Evolutionary conservation across 2,329 filamentous ascomycete species (phyloP).

Genomic region (Fusarium sp.): DNA sequence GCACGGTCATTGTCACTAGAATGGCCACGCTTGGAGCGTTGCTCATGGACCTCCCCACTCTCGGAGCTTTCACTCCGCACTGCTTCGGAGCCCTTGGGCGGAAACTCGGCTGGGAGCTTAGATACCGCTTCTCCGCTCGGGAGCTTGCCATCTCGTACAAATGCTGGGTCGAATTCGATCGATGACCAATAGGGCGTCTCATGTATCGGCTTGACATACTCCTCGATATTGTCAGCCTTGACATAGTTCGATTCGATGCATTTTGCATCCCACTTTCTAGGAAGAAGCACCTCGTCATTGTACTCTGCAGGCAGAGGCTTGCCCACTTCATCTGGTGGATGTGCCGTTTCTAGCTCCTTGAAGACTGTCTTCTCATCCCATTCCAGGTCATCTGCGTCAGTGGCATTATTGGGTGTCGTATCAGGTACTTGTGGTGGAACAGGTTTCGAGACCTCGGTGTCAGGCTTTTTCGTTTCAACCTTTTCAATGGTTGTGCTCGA

Average conservation of each 20-base stretch:
- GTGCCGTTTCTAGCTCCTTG: conserved; percentile 47
- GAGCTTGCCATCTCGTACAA: conserved; percentile 45
- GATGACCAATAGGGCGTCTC: conserved; percentile 54
- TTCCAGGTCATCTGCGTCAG: conserved; percentile 49
- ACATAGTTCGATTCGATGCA: conserved; percentile 59
- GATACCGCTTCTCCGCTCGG: conserved; percentile 38
- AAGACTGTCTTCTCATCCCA: conserved; percentile 56
- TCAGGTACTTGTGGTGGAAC: conserved; percentile 19
- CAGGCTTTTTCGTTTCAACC: conserved; percentile 18
- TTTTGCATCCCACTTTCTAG: conserved; percentile 56
- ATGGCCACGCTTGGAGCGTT: conserved; percentile 25
- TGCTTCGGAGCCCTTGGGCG: conserved; percentile 7
- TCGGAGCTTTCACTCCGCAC: conserved; percentile 29
- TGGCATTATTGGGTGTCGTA: conserved; percentile 9
- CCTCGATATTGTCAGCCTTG: conserved; percentile 55
- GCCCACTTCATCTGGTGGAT: conserved; percentile 59
- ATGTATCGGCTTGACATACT: conserved; percentile 57
- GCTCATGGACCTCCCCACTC: conserved; percentile 30
- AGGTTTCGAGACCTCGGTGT: conserved; percentile 11
- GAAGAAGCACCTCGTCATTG: conserved; percentile 59
- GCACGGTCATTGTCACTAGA: conserved; percentile 21
- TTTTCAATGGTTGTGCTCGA: conserved; percentile 10
- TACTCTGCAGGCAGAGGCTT: conserved; percentile 58
- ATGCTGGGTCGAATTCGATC: conserved; percentile 58
- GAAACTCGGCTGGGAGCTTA: conserved; percentile 19